phyloP scores from a whole-genome alignment of 2,329 filamentous ascomycete species.

The Ceratocystiopsis minuta region DNA sequence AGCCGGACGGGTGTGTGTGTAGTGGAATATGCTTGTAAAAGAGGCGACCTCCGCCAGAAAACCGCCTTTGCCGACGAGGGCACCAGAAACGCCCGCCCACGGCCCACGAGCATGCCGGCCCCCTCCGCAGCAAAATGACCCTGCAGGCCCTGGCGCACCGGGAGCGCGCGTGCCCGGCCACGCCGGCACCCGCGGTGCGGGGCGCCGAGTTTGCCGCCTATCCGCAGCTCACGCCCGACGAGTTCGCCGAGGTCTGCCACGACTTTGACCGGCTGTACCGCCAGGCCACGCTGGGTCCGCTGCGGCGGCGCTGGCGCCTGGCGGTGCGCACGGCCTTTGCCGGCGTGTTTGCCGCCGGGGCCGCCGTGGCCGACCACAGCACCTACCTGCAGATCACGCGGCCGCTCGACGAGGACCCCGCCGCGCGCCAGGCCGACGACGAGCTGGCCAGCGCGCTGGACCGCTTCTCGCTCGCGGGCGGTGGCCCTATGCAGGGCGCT shows the following conservation, averaged over 20 bases:
- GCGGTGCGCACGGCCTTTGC: conserved; percentile 32
- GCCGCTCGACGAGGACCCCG: conserved; percentile 24
- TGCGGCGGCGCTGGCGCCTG: conserved; percentile 37
- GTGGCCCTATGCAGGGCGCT: conserved; percentile 3
- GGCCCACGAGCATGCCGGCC: too few species aligned
- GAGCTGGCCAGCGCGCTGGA: conserved; percentile 29
- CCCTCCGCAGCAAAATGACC: too few species aligned
- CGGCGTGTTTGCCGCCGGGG: conserved; percentile 17
- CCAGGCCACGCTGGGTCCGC: conserved; percentile 35
- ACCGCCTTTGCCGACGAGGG: too few species aligned
- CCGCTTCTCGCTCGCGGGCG: conserved; percentile 23
- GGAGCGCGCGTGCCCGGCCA: too few species aligned
- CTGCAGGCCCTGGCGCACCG: too few species aligned
- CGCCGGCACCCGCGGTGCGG: background rate
- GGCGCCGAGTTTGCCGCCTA: conserved; percentile 31
- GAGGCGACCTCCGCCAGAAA: too few species aligned
- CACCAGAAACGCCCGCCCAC: too few species aligned
- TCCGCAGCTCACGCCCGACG: conserved; percentile 40
- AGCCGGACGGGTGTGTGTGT: too few species aligned
- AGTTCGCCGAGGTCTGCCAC: conserved; percentile 49
- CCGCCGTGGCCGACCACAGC: conserved; percentile 23
- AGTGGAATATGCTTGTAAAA: too few species aligned
- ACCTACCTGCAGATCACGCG: conserved; percentile 40
- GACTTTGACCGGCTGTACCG: conserved; percentile 40
- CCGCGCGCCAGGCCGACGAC: conserved; percentile 18